phyloP scores from a whole-genome alignment of 1,284 basidiomycete species.

The Hypsizygus ulmarius region DNA sequence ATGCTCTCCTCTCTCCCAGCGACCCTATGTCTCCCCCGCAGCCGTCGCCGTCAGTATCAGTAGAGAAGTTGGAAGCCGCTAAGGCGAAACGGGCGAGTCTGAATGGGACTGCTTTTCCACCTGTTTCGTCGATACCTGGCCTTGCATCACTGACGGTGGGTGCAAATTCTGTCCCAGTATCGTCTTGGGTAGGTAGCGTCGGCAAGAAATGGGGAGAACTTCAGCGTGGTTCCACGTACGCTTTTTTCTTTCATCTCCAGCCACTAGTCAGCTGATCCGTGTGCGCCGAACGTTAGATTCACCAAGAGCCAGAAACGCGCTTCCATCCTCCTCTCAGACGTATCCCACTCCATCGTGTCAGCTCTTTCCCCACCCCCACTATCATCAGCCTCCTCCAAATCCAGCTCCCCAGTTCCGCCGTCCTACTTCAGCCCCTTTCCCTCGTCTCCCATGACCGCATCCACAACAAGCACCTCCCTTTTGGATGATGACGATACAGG shows the following conservation, averaged over 20 bases:
- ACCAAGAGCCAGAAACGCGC: constrained; percentile 65
- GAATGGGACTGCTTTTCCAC: constrained; percentile 18
- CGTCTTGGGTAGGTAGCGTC: constrained; percentile 51
- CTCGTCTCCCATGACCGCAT: constrained; percentile 7
- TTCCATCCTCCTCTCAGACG: constrained; percentile 60
- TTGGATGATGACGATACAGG: constrained; percentile 16
- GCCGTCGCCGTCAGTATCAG: constrained; percentile 4
- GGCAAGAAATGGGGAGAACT: constrained; percentile 63
- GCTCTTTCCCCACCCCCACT: constrained; percentile 39
- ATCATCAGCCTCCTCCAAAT: constrained; percentile 11
- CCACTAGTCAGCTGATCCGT: constrained; percentile 1
- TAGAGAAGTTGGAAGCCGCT: constrained; percentile 5
- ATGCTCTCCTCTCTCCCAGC: not conserved
- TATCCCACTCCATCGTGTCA: constrained; percentile 55
- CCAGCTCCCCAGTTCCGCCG: constrained; percentile 8
- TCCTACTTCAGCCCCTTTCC: constrained; percentile 16
- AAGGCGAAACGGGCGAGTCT: constrained; percentile 17
- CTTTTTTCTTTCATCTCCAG: constrained; percentile 19
- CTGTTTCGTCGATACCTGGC: constrained; percentile 27
- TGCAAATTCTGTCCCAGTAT: constrained; percentile 23
- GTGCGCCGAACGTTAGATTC: constrained; percentile 40
- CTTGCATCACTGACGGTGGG: constrained; percentile 28
- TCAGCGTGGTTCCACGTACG: constrained; percentile 53
- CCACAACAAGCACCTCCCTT: constrained; percentile 13
- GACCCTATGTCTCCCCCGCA: not conserved